Conservation (phyloP, 73 alveolate genomes). For the Strombidium stylifer region DNA sequence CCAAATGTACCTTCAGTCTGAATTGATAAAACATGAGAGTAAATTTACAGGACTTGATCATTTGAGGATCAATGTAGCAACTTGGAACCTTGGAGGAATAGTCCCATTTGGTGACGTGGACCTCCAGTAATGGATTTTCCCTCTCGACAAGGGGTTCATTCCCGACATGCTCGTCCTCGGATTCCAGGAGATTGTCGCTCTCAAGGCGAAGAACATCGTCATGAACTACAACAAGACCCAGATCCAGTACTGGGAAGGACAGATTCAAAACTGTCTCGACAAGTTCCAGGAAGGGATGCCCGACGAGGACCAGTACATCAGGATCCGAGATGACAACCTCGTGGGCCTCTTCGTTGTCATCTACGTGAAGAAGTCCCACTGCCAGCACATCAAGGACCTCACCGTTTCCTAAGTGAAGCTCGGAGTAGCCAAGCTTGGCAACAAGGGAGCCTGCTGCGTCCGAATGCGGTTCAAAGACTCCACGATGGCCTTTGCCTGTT, state of each 20-base stretch:
- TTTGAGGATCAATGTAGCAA: constrained; percentile 11
- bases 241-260: constrained; percentile 6
- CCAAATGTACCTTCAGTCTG: constrained; percentile 1
- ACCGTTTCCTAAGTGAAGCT: constrained; percentile 58
- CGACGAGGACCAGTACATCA: constrained; percentile 6
- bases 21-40: constrained; percentile 29
- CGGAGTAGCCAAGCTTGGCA: constrained; percentile 92
- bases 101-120: constrained; percentile 33
- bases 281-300: too few species aligned
- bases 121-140: constrained; percentile 20
- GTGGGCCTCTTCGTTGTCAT: constrained; percentile 32
- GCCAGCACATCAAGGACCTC: constrained; percentile 15
- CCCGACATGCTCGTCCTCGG: constrained; percentile 80
- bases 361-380: constrained; percentile 21
- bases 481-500: constrained; percentile 55
- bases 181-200: constrained; percentile 73
- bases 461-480: constrained; percentile 69
- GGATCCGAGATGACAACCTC: constrained; percentile 10
- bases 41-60: constrained; percentile 13
- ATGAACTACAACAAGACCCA: constrained; percentile 19
- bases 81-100: constrained; percentile 39
- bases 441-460: constrained; percentile 83
- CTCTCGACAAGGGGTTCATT: constrained; percentile 15
- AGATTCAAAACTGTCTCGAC: not conserved
- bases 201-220: constrained; percentile 22